phyloP scores from a whole-genome alignment of 1,284 basidiomycete genomes.

The Tilletia setariae region DNA sequence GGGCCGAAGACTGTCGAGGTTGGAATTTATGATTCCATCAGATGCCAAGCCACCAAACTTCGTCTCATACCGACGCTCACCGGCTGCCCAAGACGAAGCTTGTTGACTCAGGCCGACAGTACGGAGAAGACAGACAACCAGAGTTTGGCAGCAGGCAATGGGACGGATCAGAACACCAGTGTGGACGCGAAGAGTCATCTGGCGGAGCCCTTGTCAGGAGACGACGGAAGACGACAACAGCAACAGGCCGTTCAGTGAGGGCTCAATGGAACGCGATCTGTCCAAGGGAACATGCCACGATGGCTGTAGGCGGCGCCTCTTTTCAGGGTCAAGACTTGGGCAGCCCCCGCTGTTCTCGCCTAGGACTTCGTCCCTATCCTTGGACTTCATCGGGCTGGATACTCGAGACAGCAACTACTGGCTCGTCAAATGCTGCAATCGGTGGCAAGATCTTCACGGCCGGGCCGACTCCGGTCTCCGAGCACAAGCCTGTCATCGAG shows the following conservation, averaged over 20 bases:
- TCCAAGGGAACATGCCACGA: conserved; percentile 18
- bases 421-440: no score
- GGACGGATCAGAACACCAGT: not conserved
- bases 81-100: not conserved
- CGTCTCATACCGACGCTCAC: conserved; percentile 41
- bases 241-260: not conserved
- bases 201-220: conserved; percentile 22
- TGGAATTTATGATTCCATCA: conserved; percentile 83
- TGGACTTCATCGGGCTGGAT: not conserved
- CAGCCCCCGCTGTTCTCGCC: conserved; percentile 6
- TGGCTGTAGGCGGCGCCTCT: conserved; percentile 18
- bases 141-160: not conserved
- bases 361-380: not conserved
- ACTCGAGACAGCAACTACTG: not conserved
- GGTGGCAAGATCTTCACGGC: conserved; percentile 8
- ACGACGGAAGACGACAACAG: conserved; percentile 22
- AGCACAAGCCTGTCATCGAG: conserved; percentile 52
- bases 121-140: not conserved
- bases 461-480: conserved; percentile 33
- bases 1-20: conserved; percentile 69
- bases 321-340: conserved; percentile 5
- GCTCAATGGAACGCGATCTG: not conserved
- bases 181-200: not conserved
- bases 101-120: conserved; percentile 10
- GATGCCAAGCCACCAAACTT: conserved; percentile 76